Evolutionary conservation across 371 early-diverging fungal species (phyloP).

Genomic region (Mucor mucedo): DNA sequence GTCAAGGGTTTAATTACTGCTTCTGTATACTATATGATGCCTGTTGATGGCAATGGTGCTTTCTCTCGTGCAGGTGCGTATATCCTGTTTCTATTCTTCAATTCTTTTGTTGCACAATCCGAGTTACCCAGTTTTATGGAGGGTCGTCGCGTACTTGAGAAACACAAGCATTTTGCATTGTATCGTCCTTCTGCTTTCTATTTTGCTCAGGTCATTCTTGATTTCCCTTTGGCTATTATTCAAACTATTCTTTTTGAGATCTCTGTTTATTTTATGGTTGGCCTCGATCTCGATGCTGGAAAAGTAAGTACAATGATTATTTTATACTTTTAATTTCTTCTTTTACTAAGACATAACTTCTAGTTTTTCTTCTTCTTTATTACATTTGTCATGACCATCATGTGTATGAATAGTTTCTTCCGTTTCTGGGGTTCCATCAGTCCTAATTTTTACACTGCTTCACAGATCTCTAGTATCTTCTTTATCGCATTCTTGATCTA

Average conservation of each 20-base stretch:
- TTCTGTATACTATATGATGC: constrained; percentile 68
- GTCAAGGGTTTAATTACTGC: constrained; percentile 74
- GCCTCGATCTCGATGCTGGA: constrained; percentile 54
- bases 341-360: neutral
- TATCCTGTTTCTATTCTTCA: constrained; percentile 64
- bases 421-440: constrained; percentile 50
- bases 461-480: constrained; percentile 59
- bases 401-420: constrained; percentile 60
- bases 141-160: constrained; percentile 69
- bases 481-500: constrained; percentile 63
- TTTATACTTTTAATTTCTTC: no score
- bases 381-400: constrained; percentile 45
- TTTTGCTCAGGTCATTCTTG: constrained; percentile 59
- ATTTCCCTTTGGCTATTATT: constrained; percentile 51
- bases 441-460: constrained; percentile 58
- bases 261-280: constrained; percentile 64
- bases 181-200: constrained; percentile 71
- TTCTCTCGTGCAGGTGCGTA: constrained; percentile 78
- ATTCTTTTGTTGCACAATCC: constrained; percentile 61
- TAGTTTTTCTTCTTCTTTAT: constrained; percentile 58
- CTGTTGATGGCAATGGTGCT: constrained; percentile 57
- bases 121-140: constrained; percentile 62
- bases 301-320: constrained; percentile 34
- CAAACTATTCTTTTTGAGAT: constrained; percentile 44
- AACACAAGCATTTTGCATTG: constrained; percentile 70